Conservation (phyloP, 2,329 filamentous ascomycete genomes). For the Sporothrix variecibatus region DNA sequence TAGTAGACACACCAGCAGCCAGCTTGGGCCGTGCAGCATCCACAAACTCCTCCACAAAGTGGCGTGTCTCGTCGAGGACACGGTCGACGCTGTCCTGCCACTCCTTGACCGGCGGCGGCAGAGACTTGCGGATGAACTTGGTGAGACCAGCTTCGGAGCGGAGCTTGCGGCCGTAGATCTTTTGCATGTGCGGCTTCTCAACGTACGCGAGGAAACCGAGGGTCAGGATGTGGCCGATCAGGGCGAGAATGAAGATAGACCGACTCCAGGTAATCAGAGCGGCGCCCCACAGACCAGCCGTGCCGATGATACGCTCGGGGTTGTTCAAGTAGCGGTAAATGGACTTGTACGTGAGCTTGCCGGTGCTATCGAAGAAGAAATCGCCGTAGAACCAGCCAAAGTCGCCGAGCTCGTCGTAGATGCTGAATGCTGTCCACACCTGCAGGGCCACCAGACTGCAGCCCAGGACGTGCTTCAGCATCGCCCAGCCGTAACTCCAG, state of each 20-base stretch:
- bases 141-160: conserved; percentile 87
- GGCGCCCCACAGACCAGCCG: conserved; percentile 93
- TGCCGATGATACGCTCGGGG: conserved; percentile 88
- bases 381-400: conserved; percentile 99
- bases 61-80: conserved; percentile 80
- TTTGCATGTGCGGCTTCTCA: conserved; percentile 97
- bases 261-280: conserved; percentile 91
- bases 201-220: conserved; percentile 89
- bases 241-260: conserved; percentile 80
- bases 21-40: conserved; percentile 84
- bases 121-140: conserved; percentile 82
- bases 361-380: conserved; percentile 91
- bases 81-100: conserved; percentile 86
- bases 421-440: conserved; percentile 87
- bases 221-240: conserved; percentile 82
- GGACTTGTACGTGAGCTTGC: conserved; percentile 90
- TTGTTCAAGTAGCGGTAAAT: conserved; percentile 99
- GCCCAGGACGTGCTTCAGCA: conserved; percentile 86
- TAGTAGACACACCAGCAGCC: conserved; percentile 79
- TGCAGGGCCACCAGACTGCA: conserved; percentile 80
- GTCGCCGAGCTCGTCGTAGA: conserved; percentile 93
- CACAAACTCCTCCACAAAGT: conserved; percentile 88
- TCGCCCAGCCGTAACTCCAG: conserved; percentile 82
- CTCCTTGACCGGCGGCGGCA: conserved; percentile 79
- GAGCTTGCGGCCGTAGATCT: conserved; percentile 84